phyloP scores from a whole-genome alignment of 169 alveolate species.

The Perkinsus olseni region DNA sequence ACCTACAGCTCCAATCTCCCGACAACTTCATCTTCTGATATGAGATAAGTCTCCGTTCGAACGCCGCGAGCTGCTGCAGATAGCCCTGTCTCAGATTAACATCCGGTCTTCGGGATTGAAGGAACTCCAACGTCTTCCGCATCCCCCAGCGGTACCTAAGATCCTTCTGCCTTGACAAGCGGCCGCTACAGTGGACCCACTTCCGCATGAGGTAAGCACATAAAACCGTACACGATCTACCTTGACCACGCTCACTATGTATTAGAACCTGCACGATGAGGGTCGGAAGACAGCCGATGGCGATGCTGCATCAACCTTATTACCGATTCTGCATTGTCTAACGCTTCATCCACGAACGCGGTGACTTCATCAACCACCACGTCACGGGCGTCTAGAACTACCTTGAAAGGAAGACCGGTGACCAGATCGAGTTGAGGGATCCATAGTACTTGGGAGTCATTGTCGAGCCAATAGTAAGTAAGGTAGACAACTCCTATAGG shows the following conservation, averaged over 20 bases:
- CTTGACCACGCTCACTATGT: slow-evolving; percentile 62
- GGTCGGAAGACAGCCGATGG: no score
- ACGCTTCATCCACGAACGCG: slow-evolving; percentile 49
- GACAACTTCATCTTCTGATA: slow-evolving; percentile 16
- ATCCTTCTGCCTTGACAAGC: not conserved
- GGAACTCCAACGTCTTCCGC: slow-evolving; percentile 57
- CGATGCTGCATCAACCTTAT: no score
- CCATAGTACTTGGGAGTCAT: slow-evolving; percentile 50
- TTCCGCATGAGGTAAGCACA: slow-evolving; percentile 63
- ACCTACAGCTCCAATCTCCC: not conserved
- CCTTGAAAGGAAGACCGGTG: slow-evolving; percentile 16
- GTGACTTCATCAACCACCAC: slow-evolving; percentile 46
- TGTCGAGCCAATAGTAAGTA: slow-evolving; percentile 70
- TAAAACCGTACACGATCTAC: slow-evolving; percentile 58
- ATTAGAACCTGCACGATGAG: slow-evolving; percentile 31
- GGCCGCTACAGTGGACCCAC: not conserved
- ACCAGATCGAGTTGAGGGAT: not conserved
- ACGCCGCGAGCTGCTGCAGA: slow-evolving; percentile 45
- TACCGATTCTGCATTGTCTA: slow-evolving; percentile 50
- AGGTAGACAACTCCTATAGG: slow-evolving; percentile 69
- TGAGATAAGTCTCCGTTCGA: slow-evolving; percentile 47
- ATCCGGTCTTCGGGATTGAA: slow-evolving; percentile 61
- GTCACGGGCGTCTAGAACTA: slow-evolving; percentile 58
- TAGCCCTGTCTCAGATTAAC: slow-evolving; percentile 57
- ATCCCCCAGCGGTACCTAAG: slow-evolving; percentile 58